phyloP scores from a whole-genome alignment of 2,329 filamentous ascomycete genomes.

The Ascosphaera apis region DNA sequence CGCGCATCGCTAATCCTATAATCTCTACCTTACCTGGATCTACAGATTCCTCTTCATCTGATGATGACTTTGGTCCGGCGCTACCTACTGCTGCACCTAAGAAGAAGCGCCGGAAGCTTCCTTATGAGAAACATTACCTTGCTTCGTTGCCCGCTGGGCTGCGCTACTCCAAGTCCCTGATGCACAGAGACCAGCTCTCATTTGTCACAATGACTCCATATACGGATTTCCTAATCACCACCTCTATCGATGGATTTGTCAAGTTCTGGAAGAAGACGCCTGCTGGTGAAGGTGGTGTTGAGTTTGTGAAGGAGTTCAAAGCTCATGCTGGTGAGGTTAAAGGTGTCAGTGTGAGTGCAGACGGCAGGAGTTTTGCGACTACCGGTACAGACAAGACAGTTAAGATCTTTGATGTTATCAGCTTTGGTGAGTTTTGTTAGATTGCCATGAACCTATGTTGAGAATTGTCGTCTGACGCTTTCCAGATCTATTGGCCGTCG shows the following conservation, averaged over 20 bases:
- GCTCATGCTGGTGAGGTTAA: constrained; percentile 71
- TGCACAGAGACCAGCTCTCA: constrained; percentile 90
- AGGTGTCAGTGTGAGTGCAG: constrained; percentile 63
- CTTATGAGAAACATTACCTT: constrained; percentile 87
- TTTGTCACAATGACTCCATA: constrained; percentile 73
- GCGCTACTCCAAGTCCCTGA: constrained; percentile 84
- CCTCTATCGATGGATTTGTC: constrained; percentile 81
- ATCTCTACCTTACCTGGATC: neutral
- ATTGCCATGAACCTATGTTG: neutral
- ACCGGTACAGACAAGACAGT: constrained; percentile 36
- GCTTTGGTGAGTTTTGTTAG: constrained; percentile 38
- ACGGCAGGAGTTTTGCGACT: constrained; percentile 84
- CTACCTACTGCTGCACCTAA: constrained; percentile 62
- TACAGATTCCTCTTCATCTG: constrained; percentile 43
- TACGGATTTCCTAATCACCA: constrained; percentile 89
- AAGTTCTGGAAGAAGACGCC: constrained; percentile 98
- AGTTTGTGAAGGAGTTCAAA: constrained; percentile 96
- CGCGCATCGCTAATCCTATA: neutral
- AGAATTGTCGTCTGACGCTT: constrained; percentile 4
- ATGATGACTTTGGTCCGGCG: constrained; percentile 84
- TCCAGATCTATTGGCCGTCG: constrained; percentile 53
- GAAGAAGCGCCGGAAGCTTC: constrained; percentile 77
- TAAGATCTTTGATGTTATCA: constrained; percentile 43
- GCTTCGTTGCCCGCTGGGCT: constrained; percentile 60
- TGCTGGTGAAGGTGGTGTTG: constrained; percentile 40